phyloP scores from a whole-genome alignment of 129 eudicot genomes.

The Lonicera japonica region DNA sequence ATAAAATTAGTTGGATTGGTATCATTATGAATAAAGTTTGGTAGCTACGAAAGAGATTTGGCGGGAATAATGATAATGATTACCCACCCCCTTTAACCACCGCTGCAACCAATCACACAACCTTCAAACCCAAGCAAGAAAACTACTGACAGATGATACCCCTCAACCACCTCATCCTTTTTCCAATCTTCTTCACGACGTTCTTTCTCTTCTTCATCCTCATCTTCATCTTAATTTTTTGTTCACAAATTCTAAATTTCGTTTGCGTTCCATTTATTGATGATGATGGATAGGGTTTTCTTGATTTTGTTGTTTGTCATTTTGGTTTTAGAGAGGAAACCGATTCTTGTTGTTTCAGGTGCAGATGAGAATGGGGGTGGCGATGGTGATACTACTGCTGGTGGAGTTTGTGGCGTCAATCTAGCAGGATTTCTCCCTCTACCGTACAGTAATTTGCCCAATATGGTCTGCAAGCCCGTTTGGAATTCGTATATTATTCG shows the following conservation, averaged over 20 bases:
- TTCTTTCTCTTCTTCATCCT: background rate
- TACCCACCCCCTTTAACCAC: conserved; percentile 43
- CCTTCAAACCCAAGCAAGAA: background rate
- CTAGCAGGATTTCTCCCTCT: conserved; percentile 65
- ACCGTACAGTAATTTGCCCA: conserved; percentile 60
- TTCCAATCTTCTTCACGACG: background rate
- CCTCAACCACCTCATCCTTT: conserved; percentile 3
- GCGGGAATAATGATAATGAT: conserved; percentile 28
- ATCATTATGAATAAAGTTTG: background rate
- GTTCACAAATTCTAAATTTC: conserved; percentile 16
- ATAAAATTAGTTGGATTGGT: too few relatives aligned
- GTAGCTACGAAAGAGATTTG: conserved; percentile 4
- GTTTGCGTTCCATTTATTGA: conserved; percentile 3
- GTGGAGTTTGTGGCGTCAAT: conserved; percentile 29
- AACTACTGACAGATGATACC: background rate
- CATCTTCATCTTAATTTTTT: conserved; percentile 7
- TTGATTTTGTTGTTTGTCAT: conserved; percentile 4
- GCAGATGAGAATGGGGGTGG: background rate
- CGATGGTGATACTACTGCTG: background rate
- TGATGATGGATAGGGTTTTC: conserved; percentile 4
- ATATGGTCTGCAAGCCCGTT: conserved; percentile 58
- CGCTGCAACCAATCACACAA: conserved; percentile 13
- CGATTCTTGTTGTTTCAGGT: conserved; percentile 2
- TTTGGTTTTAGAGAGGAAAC: conserved; percentile 12
- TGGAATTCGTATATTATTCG: conserved; percentile 78